Base-by-base conservation (phyloP, 2,329 filamentous ascomycete species). In the Diplodia scrobiculata region DNA sequence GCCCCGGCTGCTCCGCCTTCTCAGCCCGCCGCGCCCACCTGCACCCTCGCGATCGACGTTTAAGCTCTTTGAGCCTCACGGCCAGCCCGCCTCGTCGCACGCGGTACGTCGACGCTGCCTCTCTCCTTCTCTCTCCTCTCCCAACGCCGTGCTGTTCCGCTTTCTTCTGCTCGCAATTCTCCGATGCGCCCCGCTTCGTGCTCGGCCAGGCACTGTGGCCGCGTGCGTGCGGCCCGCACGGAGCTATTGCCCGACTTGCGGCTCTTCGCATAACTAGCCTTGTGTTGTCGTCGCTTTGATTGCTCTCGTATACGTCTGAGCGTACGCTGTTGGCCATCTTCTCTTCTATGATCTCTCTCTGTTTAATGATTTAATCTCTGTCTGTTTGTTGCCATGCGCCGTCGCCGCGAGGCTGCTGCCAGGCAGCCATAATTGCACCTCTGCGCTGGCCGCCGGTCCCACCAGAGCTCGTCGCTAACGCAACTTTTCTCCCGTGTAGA, bases 1-100 rank as follows among this genome's bases (percentile, higher is more conserved):
- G 45, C 58, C 38, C 19, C 29, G 27, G 36, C 52, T 19, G 38
- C 41, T 48, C 27, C 55, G 55, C 55, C 25, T 19, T 48, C 38
- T 48, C 38, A 47, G 45, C 58, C 45, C 45, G 58, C 38, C 29
- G 2, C 17, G 41, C 41, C 41, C 58, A 32, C 62, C 62, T 64
- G 38, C 45, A 54, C 62, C n/a, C 52, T 66, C 53, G 53, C 53
- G 63, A 66, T 66, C 63, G 53, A 50, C 63, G 63, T 58, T 66
- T 66, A 66, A 66, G 63, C 63, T 66, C 47, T 27, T 66, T 66
- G 63, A 66, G 63, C 63, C 63, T 66, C 63, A 66, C 63, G 41
- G n/a, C 53, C 53, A 19, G 29, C 63, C 36, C 6, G 60, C 63
- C 50, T 50, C 38, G 63, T 66, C 29, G 52, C 63, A 66, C 63